Conservation (phyloP, 768 basidiomycete species). For the Xerocomellus amylosporus region DNA sequence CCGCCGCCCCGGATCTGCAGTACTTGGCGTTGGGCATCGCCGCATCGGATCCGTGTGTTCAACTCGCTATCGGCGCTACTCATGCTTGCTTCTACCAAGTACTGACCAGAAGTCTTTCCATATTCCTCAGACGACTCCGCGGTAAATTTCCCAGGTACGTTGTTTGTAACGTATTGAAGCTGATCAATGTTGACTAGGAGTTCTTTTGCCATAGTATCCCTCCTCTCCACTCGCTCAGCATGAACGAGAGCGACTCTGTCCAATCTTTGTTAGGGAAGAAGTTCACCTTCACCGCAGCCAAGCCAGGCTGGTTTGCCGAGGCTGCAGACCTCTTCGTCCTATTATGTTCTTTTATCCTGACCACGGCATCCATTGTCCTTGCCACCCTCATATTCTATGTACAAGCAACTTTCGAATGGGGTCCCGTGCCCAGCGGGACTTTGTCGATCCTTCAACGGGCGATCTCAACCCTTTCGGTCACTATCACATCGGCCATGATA, state of each 20-base stretch:
- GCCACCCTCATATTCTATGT: slow-evolving; percentile 7
- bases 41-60: too few species aligned
- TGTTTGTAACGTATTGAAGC: too few species aligned
- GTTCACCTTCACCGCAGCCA: not conserved
- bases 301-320: slow-evolving; percentile 1
- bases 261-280: not conserved
- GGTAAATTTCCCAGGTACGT: too few species aligned
- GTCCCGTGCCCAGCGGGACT: not conserved
- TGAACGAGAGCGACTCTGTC: not conserved
- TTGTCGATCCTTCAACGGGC: slow-evolving; percentile 7
- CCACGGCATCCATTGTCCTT: not conserved
- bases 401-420: not conserved
- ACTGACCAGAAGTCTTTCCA: too few species aligned
- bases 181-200: not conserved
- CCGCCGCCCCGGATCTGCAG: too few species aligned
- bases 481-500: slow-evolving; percentile 15
- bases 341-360: slow-evolving; percentile 3
- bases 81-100: too few species aligned
- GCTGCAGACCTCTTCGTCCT: slow-evolving; percentile 5
- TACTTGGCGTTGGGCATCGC: too few species aligned
- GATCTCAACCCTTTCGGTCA: slow-evolving; percentile 9
- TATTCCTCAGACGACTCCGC: too few species aligned
- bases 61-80: too few species aligned
- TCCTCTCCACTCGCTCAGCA: not conserved
- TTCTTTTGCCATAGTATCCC: not conserved